These are phyloP conservation scores for Vitis vinifera DNA, from an alignment of 164 flowering plant species.

Conservation along the genomic window ASM3070453v1 NC_081811.1:23340001-23340500, in stretches of 20 bases:
- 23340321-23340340: conserved; percentile 86
- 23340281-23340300: conserved; percentile 60
- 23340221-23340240: conserved; percentile 77
- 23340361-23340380: not conserved
- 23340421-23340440: not conserved
- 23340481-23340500: too few relatives aligned
- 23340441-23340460: not conserved
- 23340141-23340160: too few relatives aligned
- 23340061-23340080: not conserved
- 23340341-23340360: not conserved
- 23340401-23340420: not conserved
- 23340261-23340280: conserved; percentile 84
- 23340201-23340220: not conserved
- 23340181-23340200: not conserved
- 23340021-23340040: not conserved
- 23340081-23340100: not conserved
- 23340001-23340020: not conserved
- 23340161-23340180: not conserved
- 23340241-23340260: conserved; percentile 99
- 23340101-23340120: not conserved
- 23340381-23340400: not conserved
- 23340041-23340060: not conserved
- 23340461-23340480: not conserved
- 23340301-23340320: conserved; percentile 84
- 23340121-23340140: too few relatives aligned